phyloP scores from a whole-genome alignment of 148 eudicot species.

The Selenicereus undatus region DNA sequence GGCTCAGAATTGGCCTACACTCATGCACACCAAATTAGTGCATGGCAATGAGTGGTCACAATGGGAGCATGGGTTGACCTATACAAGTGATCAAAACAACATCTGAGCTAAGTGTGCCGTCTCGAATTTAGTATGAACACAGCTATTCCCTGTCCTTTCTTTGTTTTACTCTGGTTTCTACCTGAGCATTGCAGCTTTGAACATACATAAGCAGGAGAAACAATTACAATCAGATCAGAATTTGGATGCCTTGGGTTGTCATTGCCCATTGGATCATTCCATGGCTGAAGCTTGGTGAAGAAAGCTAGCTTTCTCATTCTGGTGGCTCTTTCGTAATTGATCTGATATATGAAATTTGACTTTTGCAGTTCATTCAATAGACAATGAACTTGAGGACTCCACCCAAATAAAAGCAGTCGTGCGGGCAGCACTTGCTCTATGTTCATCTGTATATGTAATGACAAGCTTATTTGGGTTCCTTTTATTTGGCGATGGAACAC shows the following conservation, averaged over 20 bases:
- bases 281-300: not conserved
- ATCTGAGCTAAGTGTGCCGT: too few species aligned
- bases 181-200: not conserved
- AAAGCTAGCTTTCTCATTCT: not conserved
- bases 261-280: not conserved
- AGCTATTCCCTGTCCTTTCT: too few species aligned
- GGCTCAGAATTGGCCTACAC: too few species aligned
- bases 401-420: conserved; percentile 49
- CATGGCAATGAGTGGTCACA: too few species aligned
- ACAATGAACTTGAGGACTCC: conserved; percentile 65
- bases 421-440: conserved; percentile 53
- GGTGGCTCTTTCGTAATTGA: not conserved
- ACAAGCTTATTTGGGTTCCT: conserved; percentile 77
- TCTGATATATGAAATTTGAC: not conserved
- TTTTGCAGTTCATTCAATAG: conserved; percentile 67
- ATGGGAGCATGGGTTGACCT: too few species aligned
- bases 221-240: not conserved
- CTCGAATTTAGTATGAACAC: too few species aligned
- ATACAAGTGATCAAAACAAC: too few species aligned
- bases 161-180: too few species aligned
- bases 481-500: conserved; percentile 62
- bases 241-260: not conserved
- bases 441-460: conserved; percentile 59
- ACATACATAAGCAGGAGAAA: too few species aligned
- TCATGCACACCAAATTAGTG: too few species aligned